phyloP scores from a whole-genome alignment of 305 asterid genomes.

The Solanum chacoense region DNA sequence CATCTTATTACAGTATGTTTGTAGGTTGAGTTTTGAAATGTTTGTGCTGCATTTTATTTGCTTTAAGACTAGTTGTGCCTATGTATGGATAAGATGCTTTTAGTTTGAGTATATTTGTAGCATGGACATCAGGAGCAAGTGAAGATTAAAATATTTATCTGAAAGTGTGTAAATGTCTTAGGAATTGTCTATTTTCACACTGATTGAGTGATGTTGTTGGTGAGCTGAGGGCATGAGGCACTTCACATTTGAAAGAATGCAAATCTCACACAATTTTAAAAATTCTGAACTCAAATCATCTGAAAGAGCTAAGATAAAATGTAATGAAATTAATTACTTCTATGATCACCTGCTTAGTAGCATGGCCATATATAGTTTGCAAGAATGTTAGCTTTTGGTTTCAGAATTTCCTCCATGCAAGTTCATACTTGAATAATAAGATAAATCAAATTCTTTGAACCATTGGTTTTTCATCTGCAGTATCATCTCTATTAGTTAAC shows the following conservation, averaged over 20 bases:
- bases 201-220: not conserved
- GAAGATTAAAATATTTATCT: not conserved
- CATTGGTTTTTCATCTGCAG: not conserved
- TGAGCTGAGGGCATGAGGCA: not conserved
- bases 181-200: not conserved
- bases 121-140: not conserved
- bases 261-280: not conserved
- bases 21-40: not conserved
- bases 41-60: not conserved
- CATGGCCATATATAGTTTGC: not conserved
- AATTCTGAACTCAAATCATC: not conserved
- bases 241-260: not conserved
- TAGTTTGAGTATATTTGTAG: not conserved
- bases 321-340: not conserved
- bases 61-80: not conserved
- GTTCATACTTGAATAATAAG: not conserved
- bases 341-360: not conserved
- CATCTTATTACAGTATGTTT: not conserved
- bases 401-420: not conserved
- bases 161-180: not conserved
- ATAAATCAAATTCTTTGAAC: not conserved
- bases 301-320: not conserved
- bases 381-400: not conserved
- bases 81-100: not conserved
- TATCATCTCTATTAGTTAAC: not conserved